These are phyloP conservation scores for Septoria linicola DNA, from an alignment of 2,329 filamentous ascomycete genomes.

Conservation along the genomic window DNA sequence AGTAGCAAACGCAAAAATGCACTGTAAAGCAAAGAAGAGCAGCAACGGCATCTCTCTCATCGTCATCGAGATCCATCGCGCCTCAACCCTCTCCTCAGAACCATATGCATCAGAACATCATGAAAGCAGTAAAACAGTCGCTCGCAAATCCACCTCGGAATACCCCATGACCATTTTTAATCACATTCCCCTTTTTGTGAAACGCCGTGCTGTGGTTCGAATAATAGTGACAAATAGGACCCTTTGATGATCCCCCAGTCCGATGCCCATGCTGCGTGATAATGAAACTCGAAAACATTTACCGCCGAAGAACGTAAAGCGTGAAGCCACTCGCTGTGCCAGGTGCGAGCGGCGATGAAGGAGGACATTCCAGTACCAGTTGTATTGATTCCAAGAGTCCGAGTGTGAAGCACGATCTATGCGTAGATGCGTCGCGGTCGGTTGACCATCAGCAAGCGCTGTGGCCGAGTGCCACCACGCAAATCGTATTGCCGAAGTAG, in stretches of 20 bases:
- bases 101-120: conserved; percentile 5
- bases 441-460: neutral
- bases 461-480: neutral
- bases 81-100: neutral
- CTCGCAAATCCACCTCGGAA: neutral
- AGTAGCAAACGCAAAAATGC: neutral
- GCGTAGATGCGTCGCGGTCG: conserved; percentile 1
- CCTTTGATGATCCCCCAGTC: conserved; percentile 1
- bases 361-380: neutral
- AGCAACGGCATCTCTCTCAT: neutral
- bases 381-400: neutral
- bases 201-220: conserved; percentile 16
- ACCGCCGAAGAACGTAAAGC: conserved; percentile 5
- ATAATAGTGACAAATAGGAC: conserved; percentile 11
- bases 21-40: neutral
- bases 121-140: neutral
- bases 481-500: conserved; percentile 5
- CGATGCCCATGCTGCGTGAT: conserved; percentile 13
- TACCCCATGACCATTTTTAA: conserved; percentile 6
- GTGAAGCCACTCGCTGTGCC: neutral
- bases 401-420: neutral
- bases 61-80: neutral
- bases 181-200: conserved; percentile 3
- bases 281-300: conserved; percentile 3
- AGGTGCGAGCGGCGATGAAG: neutral